These are phyloP conservation scores for Mucuna pruriens DNA, from an alignment of 306 rosid genomes.

Conservation along the genomic window DNA sequence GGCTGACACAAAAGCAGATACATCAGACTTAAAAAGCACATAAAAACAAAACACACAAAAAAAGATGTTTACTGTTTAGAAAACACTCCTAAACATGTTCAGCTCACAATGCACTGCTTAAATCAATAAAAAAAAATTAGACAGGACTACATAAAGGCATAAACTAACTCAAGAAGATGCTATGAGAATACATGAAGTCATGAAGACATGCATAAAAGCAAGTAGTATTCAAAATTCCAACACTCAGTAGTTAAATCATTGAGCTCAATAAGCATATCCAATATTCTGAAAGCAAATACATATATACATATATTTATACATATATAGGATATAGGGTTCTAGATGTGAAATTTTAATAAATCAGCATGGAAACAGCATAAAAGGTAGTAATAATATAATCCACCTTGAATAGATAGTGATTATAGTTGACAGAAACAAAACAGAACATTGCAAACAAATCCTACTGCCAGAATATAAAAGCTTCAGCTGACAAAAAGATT, in stretches of 20 bases:
- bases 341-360: background rate
- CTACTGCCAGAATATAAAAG: background rate
- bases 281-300: background rate
- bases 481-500: background rate
- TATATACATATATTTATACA: too few relatives aligned
- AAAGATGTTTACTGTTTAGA: background rate
- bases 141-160: slow-evolving; percentile 1
- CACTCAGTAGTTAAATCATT: background rate
- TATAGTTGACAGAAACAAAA: background rate
- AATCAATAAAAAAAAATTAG: background rate
- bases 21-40: slow-evolving; percentile 9
- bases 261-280: background rate
- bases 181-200: background rate
- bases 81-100: background rate
- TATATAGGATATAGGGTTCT: background rate
- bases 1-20: slow-evolving; percentile 60
- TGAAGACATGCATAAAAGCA: slow-evolving; percentile 5
- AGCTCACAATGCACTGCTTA: background rate
- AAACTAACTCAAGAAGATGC: slow-evolving; percentile 8
- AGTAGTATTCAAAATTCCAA: background rate
- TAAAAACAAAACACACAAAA: background rate
- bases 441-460: slow-evolving; percentile 5
- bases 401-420: background rate
- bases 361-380: background rate
- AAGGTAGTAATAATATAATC: background rate